Evolutionary conservation across 495 filamentous ascomycete genomes (phyloP), one percentile per base, ranked within the genome.

Genomic region (Xylaria nigripes): DNA sequence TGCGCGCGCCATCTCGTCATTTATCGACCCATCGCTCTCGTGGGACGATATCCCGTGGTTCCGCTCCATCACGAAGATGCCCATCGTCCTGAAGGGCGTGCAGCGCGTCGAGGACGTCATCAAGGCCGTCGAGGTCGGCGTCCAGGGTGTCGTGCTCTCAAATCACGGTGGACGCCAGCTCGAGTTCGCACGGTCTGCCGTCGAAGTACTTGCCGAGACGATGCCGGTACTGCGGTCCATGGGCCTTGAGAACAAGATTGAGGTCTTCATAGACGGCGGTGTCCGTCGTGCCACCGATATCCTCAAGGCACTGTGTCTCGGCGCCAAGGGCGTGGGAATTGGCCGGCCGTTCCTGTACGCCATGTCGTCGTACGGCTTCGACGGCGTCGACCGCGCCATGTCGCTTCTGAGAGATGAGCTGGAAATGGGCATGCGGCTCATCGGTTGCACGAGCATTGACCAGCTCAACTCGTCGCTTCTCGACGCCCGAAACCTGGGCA

Each of bases 11-110:
- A 99, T 97, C 61, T 94, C 88, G 30, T 87, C 82, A 38, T 99
- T 97, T 74, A 97, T 98, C 73, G 93, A 97, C 73, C 94, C 93
- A 1, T 69, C 73, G 3, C 81, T 98, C 8, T 85, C 80, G 49
- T 98, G 93, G 93, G 86, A 86, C 58, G 94, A 97, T 67, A 89
- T 97, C 56, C 87, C 90, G 27, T 97, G 90, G 89, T 97, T 98
- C 77, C 74, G 80, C 54, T 82, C 78, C 50, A 88, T 97, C 66
- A 98, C 93, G 40, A 86, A 84, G 60, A 96, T 98, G 93, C 93
- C 93, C 40, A 95, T 98, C 61, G 75, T 96, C 41, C 84, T 98
- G 58, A 97, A 98, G 76, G 93, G 93, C 53, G 91, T 98, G 25
- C 93, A 97, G 74, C 78, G 92, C 50, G 89, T 95, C 40, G 93